Evolutionary conservation across 345 rosid genomes (phyloP).

Genomic region (Sonneratia caseolaris): DNA sequence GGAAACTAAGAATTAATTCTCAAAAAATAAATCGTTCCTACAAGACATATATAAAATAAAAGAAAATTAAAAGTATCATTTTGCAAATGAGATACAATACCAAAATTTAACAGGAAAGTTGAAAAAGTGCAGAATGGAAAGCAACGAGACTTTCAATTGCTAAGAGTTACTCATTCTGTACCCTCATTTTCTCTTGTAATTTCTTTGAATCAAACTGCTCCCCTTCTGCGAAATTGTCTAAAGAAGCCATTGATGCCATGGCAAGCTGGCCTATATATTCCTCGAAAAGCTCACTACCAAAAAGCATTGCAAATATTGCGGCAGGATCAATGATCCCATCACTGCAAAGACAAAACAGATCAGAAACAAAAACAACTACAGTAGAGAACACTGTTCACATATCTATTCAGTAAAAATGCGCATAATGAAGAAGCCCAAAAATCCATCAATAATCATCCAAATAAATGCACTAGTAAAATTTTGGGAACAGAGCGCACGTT

Average conservation of each 20-base stretch:
- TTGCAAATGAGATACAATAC: too few species aligned
- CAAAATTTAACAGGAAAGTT: too few species aligned
- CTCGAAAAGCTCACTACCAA: constrained; percentile 97
- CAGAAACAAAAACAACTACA: neutral
- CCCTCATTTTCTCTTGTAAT: constrained; percentile 93
- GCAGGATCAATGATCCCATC: constrained; percentile 94
- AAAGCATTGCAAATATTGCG: constrained; percentile 92
- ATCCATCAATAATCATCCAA: too few species aligned
- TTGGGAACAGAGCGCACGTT: constrained; percentile 45
- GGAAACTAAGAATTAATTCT: too few species aligned
- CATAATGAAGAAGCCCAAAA: too few species aligned
- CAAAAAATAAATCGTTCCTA: too few species aligned
- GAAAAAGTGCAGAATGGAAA: too few species aligned
- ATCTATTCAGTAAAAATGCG: neutral
- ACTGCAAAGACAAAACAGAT: constrained; percentile 26
- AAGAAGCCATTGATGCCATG: constrained; percentile 99
- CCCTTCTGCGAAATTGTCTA: constrained; percentile 73
- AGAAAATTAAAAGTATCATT: too few species aligned
- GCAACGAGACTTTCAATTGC: neutral
- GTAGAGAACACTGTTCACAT: neutral
- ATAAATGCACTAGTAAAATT: neutral
- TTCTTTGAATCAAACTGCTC: constrained; percentile 76
- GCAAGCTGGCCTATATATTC: constrained; percentile 95
- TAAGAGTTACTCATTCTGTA: constrained; percentile 9
- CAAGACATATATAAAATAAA: too few species aligned